phyloP scores from a whole-genome alignment of 768 basidiomycete genomes.

The Pulveroboletus ravenelii region DNA sequence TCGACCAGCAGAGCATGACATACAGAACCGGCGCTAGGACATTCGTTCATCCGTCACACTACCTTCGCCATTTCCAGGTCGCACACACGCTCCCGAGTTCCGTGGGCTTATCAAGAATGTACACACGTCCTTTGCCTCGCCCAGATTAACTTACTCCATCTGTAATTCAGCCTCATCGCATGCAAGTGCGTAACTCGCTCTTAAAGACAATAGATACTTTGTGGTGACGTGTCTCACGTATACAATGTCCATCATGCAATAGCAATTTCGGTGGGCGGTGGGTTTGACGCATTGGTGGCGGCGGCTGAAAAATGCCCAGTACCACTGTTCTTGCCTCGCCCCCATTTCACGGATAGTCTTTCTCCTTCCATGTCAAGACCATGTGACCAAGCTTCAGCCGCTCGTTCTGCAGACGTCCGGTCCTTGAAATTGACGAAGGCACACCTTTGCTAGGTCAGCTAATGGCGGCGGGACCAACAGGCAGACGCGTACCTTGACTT shows the following conservation, averaged over 20 bases:
- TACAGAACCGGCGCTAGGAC: slow-evolving; percentile 13
- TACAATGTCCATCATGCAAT: slow-evolving; percentile 11
- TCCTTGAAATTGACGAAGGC: slow-evolving; percentile 95
- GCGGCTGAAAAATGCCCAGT: slow-evolving; percentile 30
- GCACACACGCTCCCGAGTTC: slow-evolving; percentile 40
- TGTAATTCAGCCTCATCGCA: background rate
- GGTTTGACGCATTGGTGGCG: background rate
- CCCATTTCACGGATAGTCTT: slow-evolving; percentile 79
- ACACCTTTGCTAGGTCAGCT: slow-evolving; percentile 48
- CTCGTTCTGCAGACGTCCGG: slow-evolving; percentile 76
- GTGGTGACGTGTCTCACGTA: background rate
- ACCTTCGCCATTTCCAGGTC: slow-evolving; percentile 35
- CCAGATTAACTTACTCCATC: background rate
- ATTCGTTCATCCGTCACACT: background rate
- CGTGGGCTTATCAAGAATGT: background rate
- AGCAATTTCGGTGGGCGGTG: slow-evolving; percentile 5
- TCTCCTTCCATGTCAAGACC: slow-evolving; percentile 85
- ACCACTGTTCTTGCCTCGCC: slow-evolving; percentile 56
- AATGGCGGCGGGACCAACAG: background rate
- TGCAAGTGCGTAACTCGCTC: background rate
- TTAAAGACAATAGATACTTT: background rate
- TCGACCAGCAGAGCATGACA: slow-evolving; percentile 5
- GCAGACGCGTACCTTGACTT: slow-evolving; percentile 58
- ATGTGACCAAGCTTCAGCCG: slow-evolving; percentile 86
- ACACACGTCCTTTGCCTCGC: background rate